Evolutionary conservation across 306 rosid genomes (phyloP), one percentile per base, ranked within the genome.

Genomic region (Sindora glabra): DNA sequence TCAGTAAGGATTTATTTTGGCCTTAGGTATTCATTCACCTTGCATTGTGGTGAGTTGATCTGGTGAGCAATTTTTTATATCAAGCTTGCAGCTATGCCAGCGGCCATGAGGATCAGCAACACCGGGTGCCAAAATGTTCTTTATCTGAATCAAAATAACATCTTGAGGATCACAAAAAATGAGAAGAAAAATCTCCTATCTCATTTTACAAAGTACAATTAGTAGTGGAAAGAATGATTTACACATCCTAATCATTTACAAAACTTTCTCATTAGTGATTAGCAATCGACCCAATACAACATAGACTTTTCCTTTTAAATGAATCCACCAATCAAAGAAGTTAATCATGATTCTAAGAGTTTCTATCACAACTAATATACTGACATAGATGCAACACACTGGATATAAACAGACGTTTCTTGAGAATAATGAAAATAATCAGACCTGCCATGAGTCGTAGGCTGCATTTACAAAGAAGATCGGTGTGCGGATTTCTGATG

Each of bases 391-490:
- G n/a, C n/a, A n/a, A n/a, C n/a, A n/a, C n/a, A n/a, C n/a, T n/a
- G n/a, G 23, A 25, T 10, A 19, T 34, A 26, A 54, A 45, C 5
- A 72, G 5, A 45, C 39, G 37, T 48, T 29, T 65, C 33, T 36
- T 27, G 30, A 44, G 61, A 51, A 59, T 23, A n/a, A n/a, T n/a
- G 29, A 58, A 26, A 63, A 46, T 34, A 57, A 57, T 70, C 84
- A 68, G 41, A 92, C 99, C 99, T 92, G 99, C 95, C 98, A 92
- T 46, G 96, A 86, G 78, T 92, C 98, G 34, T 92, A 92, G 51
- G 96, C 98, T 38, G 98, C 90, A 55, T 86, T 88, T 24, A 92
- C 83, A 37, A 83, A 72, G 76, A 92, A 92, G 57, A 88, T 70
- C 18, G 94, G 96, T 23, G 98, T 88, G 14, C 19, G 64, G 68